These are phyloP conservation scores for Tolypocladium ovalisporum DNA, from an alignment of 2,329 filamentous ascomycete species.

Conservation along the genomic window DNA sequence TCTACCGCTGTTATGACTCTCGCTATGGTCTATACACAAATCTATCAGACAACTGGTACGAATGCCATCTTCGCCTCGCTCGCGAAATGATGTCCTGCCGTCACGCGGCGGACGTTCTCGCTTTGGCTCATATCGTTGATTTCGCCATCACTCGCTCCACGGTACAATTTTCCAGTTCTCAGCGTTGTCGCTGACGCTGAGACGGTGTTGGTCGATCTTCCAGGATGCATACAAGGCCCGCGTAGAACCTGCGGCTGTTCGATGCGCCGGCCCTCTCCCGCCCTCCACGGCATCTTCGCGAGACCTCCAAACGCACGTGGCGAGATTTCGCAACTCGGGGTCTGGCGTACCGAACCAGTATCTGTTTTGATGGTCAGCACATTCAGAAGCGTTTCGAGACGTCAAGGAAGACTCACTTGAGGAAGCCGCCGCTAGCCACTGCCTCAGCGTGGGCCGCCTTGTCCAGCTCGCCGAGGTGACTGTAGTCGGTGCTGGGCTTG, in stretches of 20 bases:
- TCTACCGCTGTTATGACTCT: not conserved
- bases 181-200: constrained; percentile 57
- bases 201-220: constrained; percentile 57
- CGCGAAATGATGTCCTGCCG: not conserved
- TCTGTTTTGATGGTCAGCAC: constrained; percentile 25
- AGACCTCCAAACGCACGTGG: constrained; percentile 62
- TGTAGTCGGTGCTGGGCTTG: constrained; percentile 53
- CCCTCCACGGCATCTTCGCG: constrained; percentile 48
- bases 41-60: not conserved
- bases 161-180: constrained; percentile 51
- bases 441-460: constrained; percentile 73
- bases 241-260: constrained; percentile 54
- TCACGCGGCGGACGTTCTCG: not conserved
- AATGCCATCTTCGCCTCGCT: not conserved
- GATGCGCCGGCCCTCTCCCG: constrained; percentile 47
- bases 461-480: constrained; percentile 62
- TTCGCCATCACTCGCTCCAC: constrained; percentile 30
- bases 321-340: constrained; percentile 61
- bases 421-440: constrained; percentile 63
- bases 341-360: constrained; percentile 84
- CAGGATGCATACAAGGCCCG: constrained; percentile 55
- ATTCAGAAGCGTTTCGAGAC: not conserved
- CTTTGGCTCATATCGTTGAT: not conserved
- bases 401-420: constrained; percentile 48
- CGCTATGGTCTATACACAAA: not conserved